phyloP scores from a whole-genome alignment of 2,329 filamentous ascomycete species.

The Aaosphaeria arxii region DNA sequence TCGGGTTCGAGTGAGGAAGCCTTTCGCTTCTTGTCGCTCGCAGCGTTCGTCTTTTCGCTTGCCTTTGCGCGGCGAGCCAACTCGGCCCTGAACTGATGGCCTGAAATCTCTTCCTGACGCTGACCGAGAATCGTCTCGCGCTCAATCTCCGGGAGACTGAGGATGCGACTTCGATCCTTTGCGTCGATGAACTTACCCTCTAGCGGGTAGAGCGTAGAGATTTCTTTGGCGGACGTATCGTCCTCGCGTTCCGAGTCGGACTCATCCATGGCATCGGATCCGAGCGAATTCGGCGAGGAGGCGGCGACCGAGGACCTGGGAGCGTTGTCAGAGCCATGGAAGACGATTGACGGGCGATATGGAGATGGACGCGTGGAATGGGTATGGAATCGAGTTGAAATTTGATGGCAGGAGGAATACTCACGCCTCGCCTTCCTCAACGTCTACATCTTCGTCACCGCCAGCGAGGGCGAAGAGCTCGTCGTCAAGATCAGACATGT shows the following conservation, averaged over 20 bases:
- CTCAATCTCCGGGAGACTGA: conserved; percentile 84
- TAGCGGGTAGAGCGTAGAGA: conserved; percentile 72
- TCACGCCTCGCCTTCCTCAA: conserved; percentile 82
- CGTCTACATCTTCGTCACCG: conserved; percentile 58
- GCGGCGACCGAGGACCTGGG: conserved; percentile 64
- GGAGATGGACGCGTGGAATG: conserved; percentile 4
- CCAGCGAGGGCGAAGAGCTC: conserved; percentile 92
- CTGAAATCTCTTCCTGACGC: conserved; percentile 77
- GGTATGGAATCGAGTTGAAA: conserved; percentile 7
- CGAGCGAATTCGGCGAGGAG: conserved; percentile 68
- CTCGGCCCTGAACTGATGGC: conserved; percentile 76
- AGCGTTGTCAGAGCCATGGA: conserved; percentile 24
- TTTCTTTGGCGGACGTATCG: conserved; percentile 49
- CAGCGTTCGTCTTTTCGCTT: conserved; percentile 60
- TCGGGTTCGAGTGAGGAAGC: conserved; percentile 76
- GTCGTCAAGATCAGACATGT: conserved; percentile 81
- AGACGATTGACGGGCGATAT: not conserved
- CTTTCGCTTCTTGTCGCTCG: conserved; percentile 64
- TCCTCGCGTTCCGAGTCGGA: conserved; percentile 54
- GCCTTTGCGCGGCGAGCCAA: conserved; percentile 73
- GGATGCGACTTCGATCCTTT: conserved; percentile 60
- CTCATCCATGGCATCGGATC: conserved; percentile 87
- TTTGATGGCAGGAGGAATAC: conserved; percentile 38
- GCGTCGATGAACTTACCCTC: conserved; percentile 74
- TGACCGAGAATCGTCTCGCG: conserved; percentile 88